Percentiles rank a stretch among this genome's conserved stretches.
phyloP scores from a whole-genome alignment of 257 asterid genomes.

The Plantago ovata region DNA sequence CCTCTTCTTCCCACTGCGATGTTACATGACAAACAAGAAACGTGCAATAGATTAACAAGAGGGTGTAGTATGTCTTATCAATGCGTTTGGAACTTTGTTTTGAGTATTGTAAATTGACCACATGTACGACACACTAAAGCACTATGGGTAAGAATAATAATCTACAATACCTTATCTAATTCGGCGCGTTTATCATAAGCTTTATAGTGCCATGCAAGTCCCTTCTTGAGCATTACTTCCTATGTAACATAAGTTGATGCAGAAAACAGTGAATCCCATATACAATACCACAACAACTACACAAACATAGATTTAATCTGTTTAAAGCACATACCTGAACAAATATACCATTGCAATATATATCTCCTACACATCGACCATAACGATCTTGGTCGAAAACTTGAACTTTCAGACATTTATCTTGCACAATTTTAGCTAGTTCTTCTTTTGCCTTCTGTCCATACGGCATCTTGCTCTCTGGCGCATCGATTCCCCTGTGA shows the following conservation, averaged over 20 bases:
- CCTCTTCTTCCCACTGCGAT: slow-evolving; percentile 83
- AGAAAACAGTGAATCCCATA: not conserved
- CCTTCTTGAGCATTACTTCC: slow-evolving; percentile 94
- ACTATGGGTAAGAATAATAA: not conserved
- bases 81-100: too few species aligned
- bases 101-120: too few species aligned
- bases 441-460: slow-evolving; percentile 83
- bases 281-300: not conserved
- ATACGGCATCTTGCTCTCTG: slow-evolving; percentile 85
- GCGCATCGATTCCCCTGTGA: slow-evolving; percentile 92
- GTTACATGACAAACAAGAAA: not conserved
- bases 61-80: too few species aligned
- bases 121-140: too few species aligned
- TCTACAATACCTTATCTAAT: slow-evolving; percentile 66
- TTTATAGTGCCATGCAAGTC: slow-evolving; percentile 85
- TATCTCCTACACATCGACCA: slow-evolving; percentile 77
- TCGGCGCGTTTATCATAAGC: slow-evolving; percentile 83
- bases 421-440: slow-evolving; percentile 53
- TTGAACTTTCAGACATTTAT: slow-evolving; percentile 55
- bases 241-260: slow-evolving; percentile 16
- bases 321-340: slow-evolving; percentile 56
- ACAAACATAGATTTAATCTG: not conserved
- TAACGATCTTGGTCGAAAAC: slow-evolving; percentile 81
- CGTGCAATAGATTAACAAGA: not conserved
- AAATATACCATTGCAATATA: slow-evolving; percentile 81